These are phyloP conservation scores for Hibiscus tridactylites DNA, from an alignment of 345 rosid genomes.

Conservation along the genomic window DNA sequence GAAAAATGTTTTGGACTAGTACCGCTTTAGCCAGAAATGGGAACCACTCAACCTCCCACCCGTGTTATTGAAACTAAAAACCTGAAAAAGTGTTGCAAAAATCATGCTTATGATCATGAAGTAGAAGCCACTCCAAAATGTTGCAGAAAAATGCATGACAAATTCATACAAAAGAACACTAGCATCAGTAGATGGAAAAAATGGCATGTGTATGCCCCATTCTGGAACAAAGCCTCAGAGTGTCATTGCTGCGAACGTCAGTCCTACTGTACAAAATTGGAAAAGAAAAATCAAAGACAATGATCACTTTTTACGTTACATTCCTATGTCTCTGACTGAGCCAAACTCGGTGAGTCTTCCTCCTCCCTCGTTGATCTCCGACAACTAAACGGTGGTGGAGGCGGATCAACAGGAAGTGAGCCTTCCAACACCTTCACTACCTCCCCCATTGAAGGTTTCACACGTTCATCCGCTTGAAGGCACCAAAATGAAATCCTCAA, in stretches of 20 bases:
- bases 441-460: constrained; percentile 78
- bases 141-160: too few species aligned
- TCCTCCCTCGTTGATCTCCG: constrained; percentile 23
- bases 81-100: too few species aligned
- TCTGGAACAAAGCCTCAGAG: neutral
- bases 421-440: constrained; percentile 79
- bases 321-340: constrained; percentile 12
- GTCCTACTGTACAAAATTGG: constrained; percentile 19
- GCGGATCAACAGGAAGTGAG: constrained; percentile 58
- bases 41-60: too few species aligned
- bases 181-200: neutral
- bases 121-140: too few species aligned
- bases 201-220: neutral
- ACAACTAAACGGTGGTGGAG: constrained; percentile 48
- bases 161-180: too few species aligned
- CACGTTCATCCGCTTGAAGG: constrained; percentile 48
- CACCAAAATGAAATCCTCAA: constrained; percentile 78
- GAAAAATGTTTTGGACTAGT: too few species aligned
- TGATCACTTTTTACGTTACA: neutral
- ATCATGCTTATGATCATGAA: too few species aligned
- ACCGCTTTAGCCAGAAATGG: too few species aligned
- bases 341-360: constrained; percentile 31
- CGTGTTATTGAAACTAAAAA: too few species aligned
- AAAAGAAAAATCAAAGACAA: neutral
- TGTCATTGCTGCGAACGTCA: constrained; percentile 10